Conservation (phyloP, 345 rosid species). For the Rubroshorea leprosula region DNA sequence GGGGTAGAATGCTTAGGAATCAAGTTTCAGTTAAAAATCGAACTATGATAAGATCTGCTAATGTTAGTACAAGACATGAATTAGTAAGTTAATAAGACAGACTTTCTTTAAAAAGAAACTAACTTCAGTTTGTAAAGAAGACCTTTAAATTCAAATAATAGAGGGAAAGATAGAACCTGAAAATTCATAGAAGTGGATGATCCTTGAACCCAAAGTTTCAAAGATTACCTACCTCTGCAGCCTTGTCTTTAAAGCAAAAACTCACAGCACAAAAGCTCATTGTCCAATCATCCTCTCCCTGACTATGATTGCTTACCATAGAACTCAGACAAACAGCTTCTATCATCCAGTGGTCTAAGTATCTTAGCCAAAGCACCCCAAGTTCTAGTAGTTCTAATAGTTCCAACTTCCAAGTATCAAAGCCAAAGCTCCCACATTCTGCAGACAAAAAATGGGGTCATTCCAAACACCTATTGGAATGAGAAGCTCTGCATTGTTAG, state of each 20-base stretch:
- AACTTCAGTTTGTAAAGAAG: background rate
- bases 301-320: conserved; percentile 24
- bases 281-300: conserved; percentile 17
- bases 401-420: background rate
- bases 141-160: background rate
- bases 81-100: too few species aligned
- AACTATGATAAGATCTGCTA: background rate
- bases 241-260: conserved; percentile 66
- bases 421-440: conserved; percentile 3
- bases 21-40: conserved; percentile 17
- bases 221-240: conserved; percentile 54
- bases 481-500: conserved; percentile 59
- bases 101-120: conserved; percentile 18
- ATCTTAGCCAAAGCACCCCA: conserved; percentile 16
- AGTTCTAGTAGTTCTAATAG: conserved; percentile 23
- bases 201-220: conserved; percentile 72
- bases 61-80: conserved; percentile 10
- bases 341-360: conserved; percentile 16
- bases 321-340: conserved; percentile 23
- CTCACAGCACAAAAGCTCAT: conserved; percentile 20
- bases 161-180: conserved; percentile 16
- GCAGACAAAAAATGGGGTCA: conserved; percentile 51
- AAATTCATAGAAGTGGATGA: conserved; percentile 36
- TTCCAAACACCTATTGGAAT: conserved; percentile 54
- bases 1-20: conserved; percentile 24